Conservation (phyloP, 441 rosid genomes). For the Pelargonium fulgidum region DNA sequence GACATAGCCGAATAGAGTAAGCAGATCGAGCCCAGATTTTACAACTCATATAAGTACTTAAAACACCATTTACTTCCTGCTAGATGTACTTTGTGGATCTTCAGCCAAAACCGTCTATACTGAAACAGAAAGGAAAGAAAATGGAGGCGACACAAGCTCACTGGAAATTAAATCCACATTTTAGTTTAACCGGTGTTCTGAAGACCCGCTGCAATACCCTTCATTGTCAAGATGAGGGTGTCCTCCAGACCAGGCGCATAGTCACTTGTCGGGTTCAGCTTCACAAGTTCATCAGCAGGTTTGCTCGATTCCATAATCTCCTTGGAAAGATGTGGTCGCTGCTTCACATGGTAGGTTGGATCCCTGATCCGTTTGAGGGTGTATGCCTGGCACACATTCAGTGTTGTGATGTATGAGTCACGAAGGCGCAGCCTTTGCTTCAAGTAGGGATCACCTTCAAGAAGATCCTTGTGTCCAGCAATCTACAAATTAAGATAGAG, state of each 20-base stretch:
- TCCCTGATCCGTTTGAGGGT: constrained; percentile 66
- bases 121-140: too few relatives aligned
- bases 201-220: constrained; percentile 87
- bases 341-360: constrained; percentile 57
- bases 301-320: constrained; percentile 65
- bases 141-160: too few relatives aligned
- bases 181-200: constrained; percentile 74
- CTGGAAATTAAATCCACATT: too few relatives aligned
- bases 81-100: too few relatives aligned
- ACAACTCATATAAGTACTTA: too few relatives aligned
- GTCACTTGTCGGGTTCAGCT: constrained; percentile 69
- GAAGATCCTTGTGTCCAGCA: constrained; percentile 85
- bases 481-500: constrained; percentile 27
- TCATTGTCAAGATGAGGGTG: constrained; percentile 90
- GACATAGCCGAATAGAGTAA: too few relatives aligned
- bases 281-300: constrained; percentile 58
- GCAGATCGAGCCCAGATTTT: too few relatives aligned
- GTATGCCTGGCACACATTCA: too few relatives aligned
- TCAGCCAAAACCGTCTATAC: too few relatives aligned
- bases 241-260: constrained; percentile 86
- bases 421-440: too few relatives aligned
- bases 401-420: too few relatives aligned
- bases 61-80: too few relatives aligned
- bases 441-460: constrained; percentile 81
- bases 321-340: constrained; percentile 69